Conservation (phyloP, 805 yeast species). For the Suhomyces emberorum region DNA sequence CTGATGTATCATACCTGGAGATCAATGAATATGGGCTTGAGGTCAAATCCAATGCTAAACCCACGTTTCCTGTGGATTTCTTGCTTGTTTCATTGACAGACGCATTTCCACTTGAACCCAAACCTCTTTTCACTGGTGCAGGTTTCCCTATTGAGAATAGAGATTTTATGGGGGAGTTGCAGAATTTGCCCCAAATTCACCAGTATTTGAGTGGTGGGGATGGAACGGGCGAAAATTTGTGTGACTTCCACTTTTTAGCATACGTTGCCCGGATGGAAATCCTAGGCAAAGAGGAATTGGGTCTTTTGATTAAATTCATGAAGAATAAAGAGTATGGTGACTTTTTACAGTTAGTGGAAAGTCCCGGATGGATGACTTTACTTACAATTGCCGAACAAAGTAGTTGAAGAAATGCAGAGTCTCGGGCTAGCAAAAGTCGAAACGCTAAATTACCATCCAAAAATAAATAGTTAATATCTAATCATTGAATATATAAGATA, state of each 20-base stretch:
- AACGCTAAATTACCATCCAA: too few species aligned
- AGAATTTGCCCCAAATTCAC: constrained; percentile 57
- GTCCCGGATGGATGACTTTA: constrained; percentile 83
- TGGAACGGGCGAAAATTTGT: constrained; percentile 31
- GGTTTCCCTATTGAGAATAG: constrained; percentile 78
- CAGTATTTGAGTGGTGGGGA: constrained; percentile 43
- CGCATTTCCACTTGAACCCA: constrained; percentile 76
- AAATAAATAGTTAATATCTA: too few species aligned
- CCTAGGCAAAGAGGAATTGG: constrained; percentile 53
- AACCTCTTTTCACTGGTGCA: constrained; percentile 47
- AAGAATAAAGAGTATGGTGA: constrained; percentile 39
- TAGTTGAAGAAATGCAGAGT: too few species aligned
- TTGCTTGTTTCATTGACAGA: constrained; percentile 84
- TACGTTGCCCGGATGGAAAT: constrained; percentile 58
- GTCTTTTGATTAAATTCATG: constrained; percentile 48
- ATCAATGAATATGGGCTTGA: constrained; percentile 84
- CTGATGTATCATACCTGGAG: constrained; percentile 84
- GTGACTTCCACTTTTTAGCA: constrained; percentile 76
- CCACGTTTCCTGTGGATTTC: constrained; percentile 27
- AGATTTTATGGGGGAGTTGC: constrained; percentile 68
- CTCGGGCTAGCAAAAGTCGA: too few species aligned
- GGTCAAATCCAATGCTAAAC: constrained; percentile 64
- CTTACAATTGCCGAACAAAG: constrained; percentile 47
- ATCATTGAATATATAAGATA: too few species aligned
- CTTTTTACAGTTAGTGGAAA: constrained; percentile 50